Percentiles rank a stretch among this genome's conserved stretches.
Conservation (phyloP, 2,329 filamentous ascomycete species). For the Hansfordia pulvinata region DNA sequence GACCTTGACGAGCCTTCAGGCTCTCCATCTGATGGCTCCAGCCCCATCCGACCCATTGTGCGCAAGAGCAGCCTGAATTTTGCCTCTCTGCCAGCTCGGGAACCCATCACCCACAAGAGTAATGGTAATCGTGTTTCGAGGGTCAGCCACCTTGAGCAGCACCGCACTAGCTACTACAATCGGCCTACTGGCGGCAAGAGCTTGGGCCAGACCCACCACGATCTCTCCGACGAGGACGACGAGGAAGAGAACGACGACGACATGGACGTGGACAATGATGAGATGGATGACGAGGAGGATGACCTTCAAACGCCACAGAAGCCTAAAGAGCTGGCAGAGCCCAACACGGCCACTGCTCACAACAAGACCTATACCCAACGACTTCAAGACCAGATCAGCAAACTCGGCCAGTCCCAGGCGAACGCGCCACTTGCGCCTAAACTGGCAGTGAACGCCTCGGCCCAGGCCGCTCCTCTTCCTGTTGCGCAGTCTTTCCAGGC, state of each 20-base stretch:
- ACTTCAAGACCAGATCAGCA: conserved; percentile 83
- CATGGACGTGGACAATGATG: conserved; percentile 34
- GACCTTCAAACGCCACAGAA: conserved; percentile 19
- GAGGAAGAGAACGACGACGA: conserved; percentile 30
- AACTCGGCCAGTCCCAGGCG: conserved; percentile 45
- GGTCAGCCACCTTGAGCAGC: conserved; percentile 64
- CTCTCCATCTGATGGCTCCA: conserved; percentile 57
- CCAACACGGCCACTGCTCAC: conserved; percentile 43
- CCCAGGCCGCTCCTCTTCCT: no score
- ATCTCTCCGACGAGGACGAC: conserved; percentile 23
- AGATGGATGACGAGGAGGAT: conserved; percentile 36
- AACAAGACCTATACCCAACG: conserved; percentile 90
- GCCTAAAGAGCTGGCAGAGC: conserved; percentile 30
- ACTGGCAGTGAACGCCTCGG: no score
- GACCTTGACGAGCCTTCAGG: conserved; percentile 15
- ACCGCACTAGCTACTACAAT: conserved; percentile 61
- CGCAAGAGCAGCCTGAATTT: conserved; percentile 95
- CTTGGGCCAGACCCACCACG: conserved; percentile 36
- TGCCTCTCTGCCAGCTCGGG: conserved; percentile 79
- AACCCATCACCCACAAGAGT: conserved; percentile 80
- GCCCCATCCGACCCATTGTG: conserved; percentile 61
- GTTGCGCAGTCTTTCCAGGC: no score
- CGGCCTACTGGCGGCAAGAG: conserved; percentile 63
- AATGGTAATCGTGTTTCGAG: conserved; percentile 60
- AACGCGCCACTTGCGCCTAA: no score